Evolutionary conservation across 2,329 filamentous ascomycete genomes (phyloP), one percentile per base, ranked within the genome.

Genomic region (Elsinoe necatrix): DNA sequence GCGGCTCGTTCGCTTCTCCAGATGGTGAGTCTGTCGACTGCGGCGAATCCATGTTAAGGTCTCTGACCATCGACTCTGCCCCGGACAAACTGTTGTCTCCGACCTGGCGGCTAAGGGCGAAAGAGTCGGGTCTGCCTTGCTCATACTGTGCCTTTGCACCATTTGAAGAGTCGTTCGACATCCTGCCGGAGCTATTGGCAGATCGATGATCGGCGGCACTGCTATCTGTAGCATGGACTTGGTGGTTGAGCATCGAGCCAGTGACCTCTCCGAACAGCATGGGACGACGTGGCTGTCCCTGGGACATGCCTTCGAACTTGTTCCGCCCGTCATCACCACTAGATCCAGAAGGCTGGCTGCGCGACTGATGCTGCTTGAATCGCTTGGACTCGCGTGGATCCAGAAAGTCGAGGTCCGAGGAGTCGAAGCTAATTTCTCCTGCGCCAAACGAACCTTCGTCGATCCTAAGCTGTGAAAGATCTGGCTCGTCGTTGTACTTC

Each of bases 401-500:
- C 43, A 71, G 65, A 57, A 68, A 70, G 41, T 69, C 62, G 55
- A 67, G 66, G 35, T 71, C 72, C 3, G 68, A 67, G 2, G 68
- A 69, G 11, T 68, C 63, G 39, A 67, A 61, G 55, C 65, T 68
- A 35, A 65, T 61, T 52, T 67, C 67, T 58, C 61, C 52, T 50
- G 11, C 63, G 23, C 56, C 55, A 29, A 61, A 52, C 20, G 55
- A 57, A 16, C 71, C 69, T 56, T 84, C 81, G 21, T 77, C 66
- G 1, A 89, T 71, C 59, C 81, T 87, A 23, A 89, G 72, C 60
- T 85, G 82, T 0, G 84, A 86, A 1, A 84, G 80, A 59, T 76
- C 71, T 25, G 73, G 63, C 23, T 72, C 72, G 9, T 73, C 73
- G 18, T 39, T 56, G 7, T 39, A 29, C 12, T 20, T 29, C n/a